phyloP scores from a whole-genome alignment of 495 filamentous ascomycete species.

The Tuber magnatum region DNA sequence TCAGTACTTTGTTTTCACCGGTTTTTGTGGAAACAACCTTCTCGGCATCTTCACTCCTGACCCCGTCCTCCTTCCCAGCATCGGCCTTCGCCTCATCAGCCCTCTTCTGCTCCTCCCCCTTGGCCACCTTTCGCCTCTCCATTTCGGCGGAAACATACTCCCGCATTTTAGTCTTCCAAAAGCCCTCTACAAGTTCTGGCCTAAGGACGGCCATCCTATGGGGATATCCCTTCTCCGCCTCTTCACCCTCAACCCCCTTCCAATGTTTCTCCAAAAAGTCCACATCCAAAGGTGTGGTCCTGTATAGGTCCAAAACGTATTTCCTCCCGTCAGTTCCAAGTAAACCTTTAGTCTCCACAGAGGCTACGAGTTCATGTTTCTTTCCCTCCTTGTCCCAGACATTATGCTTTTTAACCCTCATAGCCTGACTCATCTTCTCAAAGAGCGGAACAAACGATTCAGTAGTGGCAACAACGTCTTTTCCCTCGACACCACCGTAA shows the following conservation, averaged over 20 bases:
- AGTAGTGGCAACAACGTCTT: slow-evolving; percentile 86
- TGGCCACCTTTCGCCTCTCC: slow-evolving; percentile 49
- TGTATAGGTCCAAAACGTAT: slow-evolving; percentile 94
- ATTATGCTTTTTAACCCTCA: slow-evolving; percentile 85
- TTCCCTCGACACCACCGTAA: slow-evolving; percentile 96
- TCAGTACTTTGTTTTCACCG: slow-evolving; percentile 17
- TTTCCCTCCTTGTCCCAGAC: slow-evolving; percentile 97
- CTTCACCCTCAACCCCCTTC: slow-evolving; percentile 43
- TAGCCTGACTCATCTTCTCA: slow-evolving; percentile 76
- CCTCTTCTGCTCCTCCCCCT: slow-evolving; percentile 37
- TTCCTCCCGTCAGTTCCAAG: slow-evolving; percentile 95
- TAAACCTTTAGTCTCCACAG: slow-evolving; percentile 96
- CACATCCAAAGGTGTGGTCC: slow-evolving; percentile 87
- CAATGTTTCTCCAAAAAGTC: slow-evolving; percentile 71
- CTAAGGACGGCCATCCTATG: slow-evolving; percentile 92
- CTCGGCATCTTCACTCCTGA: slow-evolving; percentile 26
- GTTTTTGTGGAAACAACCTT: slow-evolving; percentile 20
- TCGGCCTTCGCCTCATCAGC: slow-evolving; percentile 30
- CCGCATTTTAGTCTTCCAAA: slow-evolving; percentile 75
- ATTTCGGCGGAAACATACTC: slow-evolving; percentile 75
- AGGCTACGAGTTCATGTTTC: slow-evolving; percentile 85
- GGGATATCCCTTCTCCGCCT: slow-evolving; percentile 60
- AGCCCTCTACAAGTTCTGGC: slow-evolving; percentile 77
- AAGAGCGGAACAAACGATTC: slow-evolving; percentile 78
- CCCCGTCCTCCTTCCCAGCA: slow-evolving; percentile 23